Base-by-base conservation (phyloP, 1,284 basidiomycete species). In the Clitocybe nebularis region DNA sequence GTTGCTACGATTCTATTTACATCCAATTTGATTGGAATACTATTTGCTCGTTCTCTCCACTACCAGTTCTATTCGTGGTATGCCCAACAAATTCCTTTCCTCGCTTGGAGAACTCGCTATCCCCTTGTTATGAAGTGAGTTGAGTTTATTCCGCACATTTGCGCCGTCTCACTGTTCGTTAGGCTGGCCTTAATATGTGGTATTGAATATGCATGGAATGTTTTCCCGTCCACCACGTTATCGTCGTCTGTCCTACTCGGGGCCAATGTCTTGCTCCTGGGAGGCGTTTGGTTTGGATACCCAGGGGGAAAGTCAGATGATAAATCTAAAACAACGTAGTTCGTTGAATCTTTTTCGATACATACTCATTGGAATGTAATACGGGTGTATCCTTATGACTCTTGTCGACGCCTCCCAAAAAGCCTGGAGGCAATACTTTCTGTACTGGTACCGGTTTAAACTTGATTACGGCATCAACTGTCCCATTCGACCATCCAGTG, bases 41-140 rank as follows among this genome's bases (percentile, higher is more conserved):
- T 89, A 3, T 97, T 89, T 61, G 90, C 96, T 10, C 81, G 96
- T n/a, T 96, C 93, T 10, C 67, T 99, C 41, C 95, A 99, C 62
- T 99, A 98, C 62, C 95, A 99, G 56, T 99, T 99, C 66, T 97
- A 97, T 63, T 85, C 89, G 3, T 99, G 95, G 96, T 98, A 98
- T 62, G 92, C 89, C 8, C 87, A 93, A 50, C 91, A 95, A 54
- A 62, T 96, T n/a, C 92, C 93, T 0, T 82, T 95, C 55, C 66
- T 99, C 19, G 68, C 80, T 4, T 93, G 83, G 79, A 77, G 79
- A 54, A 85, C 88, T 3, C 71, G 64, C 41, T 88, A 79, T 58
- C 83, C 82, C 16, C 34, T 76, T 11, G 24, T 66, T 17, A 5
- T 85, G 14, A 85, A 79, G 90, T 91, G 54, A 56, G 78, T 64